Evolutionary conservation across 1,284 basidiomycete species (phyloP), one percentile per base, ranked within the genome.

Genomic region (Malassezia sp.): DNA sequence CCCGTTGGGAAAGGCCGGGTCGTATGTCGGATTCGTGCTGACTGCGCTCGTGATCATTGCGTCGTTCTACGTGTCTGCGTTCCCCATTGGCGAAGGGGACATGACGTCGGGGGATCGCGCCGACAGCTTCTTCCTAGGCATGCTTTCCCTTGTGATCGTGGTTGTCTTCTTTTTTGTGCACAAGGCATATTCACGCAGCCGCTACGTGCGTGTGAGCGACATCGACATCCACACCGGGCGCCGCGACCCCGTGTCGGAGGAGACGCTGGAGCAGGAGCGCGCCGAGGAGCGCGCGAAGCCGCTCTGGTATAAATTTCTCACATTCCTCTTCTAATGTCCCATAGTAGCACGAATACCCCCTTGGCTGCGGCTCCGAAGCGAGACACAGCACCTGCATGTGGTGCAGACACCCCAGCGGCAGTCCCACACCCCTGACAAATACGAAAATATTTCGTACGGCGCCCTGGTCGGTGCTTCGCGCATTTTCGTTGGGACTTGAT

Each of bases 121-220:
- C 20, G 50, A 68, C 47, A 57, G 45, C 15, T 75, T 75, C 71
- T 76, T 77, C 73, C 60, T 73, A 45, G 47, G 61, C 30, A 76
- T 72, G 68, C 56, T 75, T 29, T 72, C 72, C 33, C 49, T 63
- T 23, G 61, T 61, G 27, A 47, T 67, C 21, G 63, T 60, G 36
- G 39, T 57, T 18, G 40, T 67, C 40, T 61, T 61, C 46, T 53
- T 62, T 39, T 2, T 58, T 31, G 42, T 56, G 28, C 49, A 56
- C 32, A 69, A 67, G 53, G n/a, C 67, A 22, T 40, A 35, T 30
- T 38, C 50, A 24, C 51, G 45, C 18, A 63, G 59, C 27, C 58
- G 50, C 37, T 43, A 55, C 29, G 45, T 57, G 38, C 44, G 21
- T 23, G 30, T 56, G 4, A 32, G 33, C 6, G 62, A 69, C 22